phyloP scores from a whole-genome alignment of 768 basidiomycete genomes.

The Auricularia auricula-judae region DNA sequence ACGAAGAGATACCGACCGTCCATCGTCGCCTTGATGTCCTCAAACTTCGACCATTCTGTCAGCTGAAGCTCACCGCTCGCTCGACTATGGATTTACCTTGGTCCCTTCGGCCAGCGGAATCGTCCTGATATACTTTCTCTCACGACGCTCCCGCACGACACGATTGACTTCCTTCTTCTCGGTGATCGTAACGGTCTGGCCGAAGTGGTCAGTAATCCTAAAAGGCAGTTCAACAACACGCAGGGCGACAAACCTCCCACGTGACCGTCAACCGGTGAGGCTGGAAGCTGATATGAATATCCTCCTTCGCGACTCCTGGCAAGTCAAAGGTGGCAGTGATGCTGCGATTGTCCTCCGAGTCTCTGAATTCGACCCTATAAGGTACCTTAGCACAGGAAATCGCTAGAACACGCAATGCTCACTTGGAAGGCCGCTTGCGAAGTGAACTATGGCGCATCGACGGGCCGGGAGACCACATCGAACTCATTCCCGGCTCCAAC shows the following conservation, averaged over 20 bases:
- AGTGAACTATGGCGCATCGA: no score
- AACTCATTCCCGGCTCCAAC: no score
- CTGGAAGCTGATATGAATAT: conserved; percentile 67
- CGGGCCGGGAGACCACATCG: no score
- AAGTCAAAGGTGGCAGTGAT: conserved; percentile 64
- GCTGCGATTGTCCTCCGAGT: no score
- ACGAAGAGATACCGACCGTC: conserved; percentile 48
- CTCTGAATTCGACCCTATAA: no score
- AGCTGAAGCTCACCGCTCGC: no score
- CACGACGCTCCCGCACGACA: conserved; percentile 50
- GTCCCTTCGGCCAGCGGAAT: conserved; percentile 68
- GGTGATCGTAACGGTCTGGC: conserved; percentile 34
- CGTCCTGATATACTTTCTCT: conserved; percentile 54
- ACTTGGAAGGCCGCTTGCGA: no score
- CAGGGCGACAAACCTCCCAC: conserved; percentile 31
- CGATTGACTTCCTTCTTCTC: conserved; percentile 54
- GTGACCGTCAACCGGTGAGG: conserved; percentile 49
- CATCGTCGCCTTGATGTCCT: conserved; percentile 61
- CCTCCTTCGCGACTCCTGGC: conserved; percentile 56
- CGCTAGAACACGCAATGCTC: no score
- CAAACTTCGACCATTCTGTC: conserved; percentile 36
- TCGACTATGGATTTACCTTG: conserved; percentile 30
- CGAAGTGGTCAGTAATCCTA: no score
- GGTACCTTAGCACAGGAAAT: no score
- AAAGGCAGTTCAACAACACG: no score